These are phyloP conservation scores for Withania somnifera DNA, from an alignment of 305 asterid species.

Conservation along the genomic window DNA sequence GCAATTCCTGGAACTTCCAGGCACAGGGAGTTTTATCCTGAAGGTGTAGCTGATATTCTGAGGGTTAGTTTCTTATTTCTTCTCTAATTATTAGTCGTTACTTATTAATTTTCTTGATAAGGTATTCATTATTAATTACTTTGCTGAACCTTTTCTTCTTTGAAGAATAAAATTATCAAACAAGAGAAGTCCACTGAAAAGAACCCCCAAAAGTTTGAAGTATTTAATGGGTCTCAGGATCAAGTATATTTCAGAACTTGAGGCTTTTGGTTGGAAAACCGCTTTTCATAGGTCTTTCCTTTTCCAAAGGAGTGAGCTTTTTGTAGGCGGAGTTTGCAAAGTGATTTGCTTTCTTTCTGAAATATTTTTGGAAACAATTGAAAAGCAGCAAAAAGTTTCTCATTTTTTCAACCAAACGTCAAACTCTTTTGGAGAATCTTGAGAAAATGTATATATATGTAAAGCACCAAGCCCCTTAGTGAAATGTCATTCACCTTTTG, in stretches of 20 bases:
- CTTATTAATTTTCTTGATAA: neutral
- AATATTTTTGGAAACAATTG: too few species aligned
- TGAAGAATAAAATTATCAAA: neutral
- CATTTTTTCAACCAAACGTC: neutral
- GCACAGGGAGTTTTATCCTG: constrained; percentile 99
- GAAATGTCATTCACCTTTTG: too few species aligned
- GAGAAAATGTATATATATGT: neutral
- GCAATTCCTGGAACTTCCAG: constrained; percentile 97
- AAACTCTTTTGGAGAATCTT: neutral
- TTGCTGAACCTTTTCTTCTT: constrained; percentile 2
- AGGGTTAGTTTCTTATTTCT: constrained; percentile 38
- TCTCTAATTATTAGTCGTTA: constrained; percentile 2
- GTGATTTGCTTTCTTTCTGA: neutral
- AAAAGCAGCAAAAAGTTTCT: neutral
- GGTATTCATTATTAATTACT: constrained; percentile 2
- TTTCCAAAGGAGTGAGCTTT: neutral
- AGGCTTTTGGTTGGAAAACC: neutral
- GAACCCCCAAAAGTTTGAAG: neutral
- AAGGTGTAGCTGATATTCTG: constrained; percentile 92
- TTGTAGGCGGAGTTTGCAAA: neutral
- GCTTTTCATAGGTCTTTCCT: neutral
- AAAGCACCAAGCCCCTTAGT: too few species aligned
- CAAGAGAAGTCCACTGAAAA: neutral
- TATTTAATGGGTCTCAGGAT: neutral
- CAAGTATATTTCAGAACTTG: neutral